phyloP scores from a whole-genome alignment of 2,329 filamentous ascomycete species.

The Colletotrichum magnum region DNA sequence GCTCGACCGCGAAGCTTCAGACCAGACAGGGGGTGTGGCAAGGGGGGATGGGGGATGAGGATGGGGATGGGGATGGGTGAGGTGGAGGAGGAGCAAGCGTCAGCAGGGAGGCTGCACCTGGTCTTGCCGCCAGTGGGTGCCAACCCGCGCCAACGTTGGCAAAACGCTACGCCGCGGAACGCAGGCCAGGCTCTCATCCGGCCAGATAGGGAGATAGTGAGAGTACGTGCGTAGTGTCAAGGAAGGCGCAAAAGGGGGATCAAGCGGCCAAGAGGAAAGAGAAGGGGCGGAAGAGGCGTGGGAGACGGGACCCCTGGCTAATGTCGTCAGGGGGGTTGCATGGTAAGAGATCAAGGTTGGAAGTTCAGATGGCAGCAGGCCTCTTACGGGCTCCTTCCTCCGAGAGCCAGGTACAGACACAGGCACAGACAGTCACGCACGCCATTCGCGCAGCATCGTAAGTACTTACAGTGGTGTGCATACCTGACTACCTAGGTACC shows the following conservation, averaged over 20 bases:
- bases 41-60: neutral
- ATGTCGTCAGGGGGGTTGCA: conserved; percentile 27
- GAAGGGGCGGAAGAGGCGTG: conserved; percentile 3
- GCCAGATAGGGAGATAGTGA: neutral
- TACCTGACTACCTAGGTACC: neutral
- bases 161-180: too few relatives aligned
- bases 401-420: conserved; percentile 20
- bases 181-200: too few relatives aligned
- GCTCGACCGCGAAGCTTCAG: conserved; percentile 41
- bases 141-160: neutral
- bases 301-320: conserved; percentile 3
- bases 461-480: neutral
- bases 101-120: conserved; percentile 19
- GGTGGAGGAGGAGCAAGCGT: neutral
- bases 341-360: conserved; percentile 23
- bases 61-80: too few relatives aligned
- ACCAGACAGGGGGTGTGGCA: conserved; percentile 28
- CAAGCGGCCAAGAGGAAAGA: conserved; percentile 22
- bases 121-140: conserved; percentile 1
- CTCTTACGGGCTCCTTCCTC: conserved; percentile 21
- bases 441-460: neutral
- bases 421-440: neutral
- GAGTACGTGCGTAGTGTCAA: conserved; percentile 25
- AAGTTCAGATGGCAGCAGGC: conserved; percentile 42
- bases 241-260: conserved; percentile 26